Evolutionary conservation across 1,284 basidiomycete genomes (phyloP).

Genomic region (Boletus hoseneyae): DNA sequence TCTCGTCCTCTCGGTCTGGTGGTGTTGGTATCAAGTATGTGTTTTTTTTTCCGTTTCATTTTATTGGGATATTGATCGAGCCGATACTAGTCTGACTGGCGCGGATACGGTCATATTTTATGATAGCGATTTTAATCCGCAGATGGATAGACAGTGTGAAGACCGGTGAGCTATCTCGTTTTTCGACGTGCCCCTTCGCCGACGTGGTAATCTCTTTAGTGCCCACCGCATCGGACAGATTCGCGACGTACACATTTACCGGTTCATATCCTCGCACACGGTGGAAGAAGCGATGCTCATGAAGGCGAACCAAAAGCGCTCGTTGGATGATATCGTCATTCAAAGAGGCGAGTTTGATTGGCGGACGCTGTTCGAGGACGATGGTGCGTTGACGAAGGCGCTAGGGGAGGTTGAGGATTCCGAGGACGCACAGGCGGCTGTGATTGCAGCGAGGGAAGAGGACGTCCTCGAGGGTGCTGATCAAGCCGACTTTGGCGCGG

Average conservation of each 20-base stretch:
- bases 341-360: constrained; percentile 95
- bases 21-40: constrained; percentile 94
- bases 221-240: constrained; percentile 96
- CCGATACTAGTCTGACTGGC: constrained; percentile 72
- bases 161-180: constrained; percentile 59
- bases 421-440: constrained; percentile 81
- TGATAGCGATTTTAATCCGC: constrained; percentile 97
- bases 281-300: constrained; percentile 96
- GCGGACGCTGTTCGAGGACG: constrained; percentile 74
- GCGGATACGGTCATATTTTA: constrained; percentile 97
- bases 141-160: constrained; percentile 97
- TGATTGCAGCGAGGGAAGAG: constrained; percentile 75
- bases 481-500: constrained; percentile 64
- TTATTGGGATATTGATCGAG: constrained; percentile 6
- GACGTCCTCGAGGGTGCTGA: constrained; percentile 70
- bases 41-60: not conserved
- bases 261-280: constrained; percentile 89
- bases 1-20: constrained; percentile 89
- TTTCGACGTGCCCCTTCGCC: constrained; percentile 1
- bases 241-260: constrained; percentile 95
- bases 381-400: constrained; percentile 55
- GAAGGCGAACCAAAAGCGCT: constrained; percentile 95
- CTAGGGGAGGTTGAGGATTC: constrained; percentile 88
- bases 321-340: constrained; percentile 90
- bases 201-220: constrained; percentile 36